Evolutionary conservation across 495 filamentous ascomycete species (phyloP).

Genomic region (Penicillium coprophilum): DNA sequence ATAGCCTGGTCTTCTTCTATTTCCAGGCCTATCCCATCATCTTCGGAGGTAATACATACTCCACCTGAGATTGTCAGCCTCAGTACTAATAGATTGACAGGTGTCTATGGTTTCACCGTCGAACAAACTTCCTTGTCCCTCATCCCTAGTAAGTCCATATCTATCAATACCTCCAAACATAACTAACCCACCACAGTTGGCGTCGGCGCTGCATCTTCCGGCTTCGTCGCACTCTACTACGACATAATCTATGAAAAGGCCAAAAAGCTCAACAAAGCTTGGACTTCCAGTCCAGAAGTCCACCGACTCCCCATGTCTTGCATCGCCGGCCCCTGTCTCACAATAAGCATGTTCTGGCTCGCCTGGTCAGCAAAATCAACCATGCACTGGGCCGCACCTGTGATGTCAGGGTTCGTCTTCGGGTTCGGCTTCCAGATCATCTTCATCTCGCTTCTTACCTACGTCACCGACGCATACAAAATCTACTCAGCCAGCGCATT

Average conservation of each 20-base stretch:
- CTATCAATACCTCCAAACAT: neutral
- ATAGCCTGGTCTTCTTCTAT: conserved; percentile 72
- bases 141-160: conserved; percentile 36
- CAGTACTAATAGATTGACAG: conserved; percentile 11
- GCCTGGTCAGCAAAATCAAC: conserved; percentile 60
- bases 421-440: conserved; percentile 66
- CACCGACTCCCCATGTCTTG: conserved; percentile 67
- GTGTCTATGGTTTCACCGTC: conserved; percentile 36
- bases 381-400: conserved; percentile 64
- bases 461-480: conserved; percentile 74
- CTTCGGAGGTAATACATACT: conserved; percentile 42
- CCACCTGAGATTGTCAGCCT: neutral
- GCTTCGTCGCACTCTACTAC: conserved; percentile 50
- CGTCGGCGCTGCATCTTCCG: conserved; percentile 36
- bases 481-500: conserved; percentile 69
- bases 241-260: conserved; percentile 52
- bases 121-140: conserved; percentile 43
- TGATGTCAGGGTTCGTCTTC: conserved; percentile 64
- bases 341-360: conserved; percentile 67
- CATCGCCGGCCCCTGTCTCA: conserved; percentile 62
- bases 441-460: conserved; percentile 71
- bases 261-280: conserved; percentile 34
- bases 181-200: conserved; percentile 33
- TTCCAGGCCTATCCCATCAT: conserved; percentile 69
- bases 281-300: conserved; percentile 56